Base-by-base conservation (phyloP, 2,329 filamentous ascomycete species). In the Zymoseptoria crescenta region DNA sequence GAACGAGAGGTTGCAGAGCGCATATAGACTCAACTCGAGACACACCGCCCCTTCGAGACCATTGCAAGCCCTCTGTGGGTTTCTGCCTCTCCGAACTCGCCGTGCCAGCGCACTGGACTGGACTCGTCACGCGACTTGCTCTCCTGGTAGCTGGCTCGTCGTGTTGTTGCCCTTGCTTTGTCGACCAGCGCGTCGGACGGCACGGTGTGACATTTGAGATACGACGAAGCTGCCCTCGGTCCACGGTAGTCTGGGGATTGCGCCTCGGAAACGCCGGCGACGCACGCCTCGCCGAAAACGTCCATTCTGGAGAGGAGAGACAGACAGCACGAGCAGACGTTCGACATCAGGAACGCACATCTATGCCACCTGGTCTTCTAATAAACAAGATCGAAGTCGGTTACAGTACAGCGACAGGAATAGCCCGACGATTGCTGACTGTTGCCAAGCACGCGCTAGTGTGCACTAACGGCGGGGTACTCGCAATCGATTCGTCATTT, bases 1-100 rank as follows among this genome's bases (percentile, higher is more conserved):
- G 59, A 63, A 64, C 63, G 62, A 63, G 51, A 61, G 20, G 35
- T 52, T 19, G 35, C 16, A 45, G 51, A 49, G 54, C 54, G 59
- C 56, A 55, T 55, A 52, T 56, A 58, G 41, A 56, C 58, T 62
- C 56, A 61, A 50, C 55, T 61, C 59, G 61, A 60, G 59, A 66
- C 65, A 60, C 60, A 64, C 62, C 62, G 60, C 57, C 62, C 62
- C 30, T 24, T 48, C 57, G 48, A 30, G 50, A 51, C 50, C 54
- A 64, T 60, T 64, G 56, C 56, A 62, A 52, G 60, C 56, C 56
- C 45, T 57, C 48, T 59, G 53, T n/a, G n/a, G n/a, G n/a, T n/a
- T n/a, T n/a, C n/a, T n/a, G n/a, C n/a, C 21, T 41, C 52, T 56
- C 49, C 59, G 48, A 56, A 30, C 57, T 55, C 48, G 53, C 51